Percentiles rank a stretch among this genome's conserved stretches.
Evolutionary conservation across 208 protist species (phyloP).

Genomic region (Trypanosoma avium): DNA sequence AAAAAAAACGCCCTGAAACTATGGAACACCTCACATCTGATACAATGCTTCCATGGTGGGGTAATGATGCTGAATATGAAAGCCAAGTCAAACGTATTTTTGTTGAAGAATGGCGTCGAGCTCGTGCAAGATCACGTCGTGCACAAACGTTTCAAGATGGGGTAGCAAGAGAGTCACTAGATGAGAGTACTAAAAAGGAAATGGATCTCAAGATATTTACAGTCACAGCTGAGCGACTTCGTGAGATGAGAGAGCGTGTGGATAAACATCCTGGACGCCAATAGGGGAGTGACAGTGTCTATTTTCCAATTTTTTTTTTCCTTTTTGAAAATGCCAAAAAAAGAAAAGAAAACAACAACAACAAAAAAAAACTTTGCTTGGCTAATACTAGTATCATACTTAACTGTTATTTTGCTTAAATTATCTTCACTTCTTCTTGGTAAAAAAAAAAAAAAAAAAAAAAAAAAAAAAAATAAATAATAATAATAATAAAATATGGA

Average conservation of each 20-base stretch:
- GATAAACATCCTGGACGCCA: conserved; percentile 55
- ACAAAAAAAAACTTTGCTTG: too few species aligned
- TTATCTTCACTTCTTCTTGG: conserved; percentile 7
- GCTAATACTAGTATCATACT: too few species aligned
- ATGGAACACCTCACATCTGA: conserved; percentile 72
- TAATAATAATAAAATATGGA: not conserved
- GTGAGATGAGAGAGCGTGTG: conserved; percentile 70
- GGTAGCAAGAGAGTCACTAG: conserved; percentile 72
- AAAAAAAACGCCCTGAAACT: conserved; percentile 47
- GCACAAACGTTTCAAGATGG: conserved; percentile 75
- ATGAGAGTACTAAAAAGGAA: conserved; percentile 61
- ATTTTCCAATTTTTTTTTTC: conserved; percentile 10
- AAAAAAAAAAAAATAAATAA: too few species aligned
- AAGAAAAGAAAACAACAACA: too few species aligned
- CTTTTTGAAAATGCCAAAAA: too few species aligned
- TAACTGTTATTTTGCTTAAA: conserved; percentile 22
- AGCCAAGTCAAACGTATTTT: conserved; percentile 89
- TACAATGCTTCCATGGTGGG: conserved; percentile 90
- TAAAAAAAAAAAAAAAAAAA: too few species aligned
- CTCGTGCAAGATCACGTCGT: conserved; percentile 60
- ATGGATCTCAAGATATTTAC: conserved; percentile 89
- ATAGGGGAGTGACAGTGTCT: conserved; percentile 8
- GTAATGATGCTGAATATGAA: conserved; percentile 87
- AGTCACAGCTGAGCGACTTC: conserved; percentile 73
- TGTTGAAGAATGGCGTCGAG: conserved; percentile 83